Conservation (phyloP, 257 asterid genomes). For the Pogostemon cablin region DNA sequence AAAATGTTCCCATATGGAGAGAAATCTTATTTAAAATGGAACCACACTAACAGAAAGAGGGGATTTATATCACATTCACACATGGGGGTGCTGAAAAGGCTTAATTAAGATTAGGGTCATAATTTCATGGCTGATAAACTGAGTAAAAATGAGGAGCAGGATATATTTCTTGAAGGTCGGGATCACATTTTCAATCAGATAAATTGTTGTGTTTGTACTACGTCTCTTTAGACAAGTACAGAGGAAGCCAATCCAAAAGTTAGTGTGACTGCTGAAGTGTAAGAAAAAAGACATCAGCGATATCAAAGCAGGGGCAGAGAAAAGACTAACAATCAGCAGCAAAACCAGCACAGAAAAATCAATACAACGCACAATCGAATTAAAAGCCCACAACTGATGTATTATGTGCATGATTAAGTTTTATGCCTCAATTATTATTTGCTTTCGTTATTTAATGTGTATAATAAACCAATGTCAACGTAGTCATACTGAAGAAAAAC, state of each 20-base stretch:
- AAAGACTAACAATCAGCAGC: not conserved
- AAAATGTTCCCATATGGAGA: no score
- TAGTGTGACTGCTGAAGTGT: no score
- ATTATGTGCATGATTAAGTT: not conserved
- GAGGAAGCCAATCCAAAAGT: not conserved
- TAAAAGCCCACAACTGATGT: no score
- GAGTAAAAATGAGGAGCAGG: not conserved
- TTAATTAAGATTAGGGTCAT: no score
- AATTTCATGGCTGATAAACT: no score
- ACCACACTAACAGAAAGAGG: no score
- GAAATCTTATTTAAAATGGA: no score
- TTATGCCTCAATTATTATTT: not conserved
- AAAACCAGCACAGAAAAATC: not conserved
- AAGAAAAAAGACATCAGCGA: no score
- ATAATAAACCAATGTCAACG: not conserved
- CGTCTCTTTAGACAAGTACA: not conserved
- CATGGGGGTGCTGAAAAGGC: no score
- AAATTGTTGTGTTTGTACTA: not conserved
- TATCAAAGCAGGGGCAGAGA: not conserved
- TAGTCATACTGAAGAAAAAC: not conserved
- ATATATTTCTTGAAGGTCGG: not conserved
- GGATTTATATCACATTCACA: no score
- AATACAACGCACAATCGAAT: not conserved
- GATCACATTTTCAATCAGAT: not conserved
- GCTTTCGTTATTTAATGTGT: no score